phyloP scores from a whole-genome alignment of 352 stramenopile species.

The Pythium sukuiense region DNA sequence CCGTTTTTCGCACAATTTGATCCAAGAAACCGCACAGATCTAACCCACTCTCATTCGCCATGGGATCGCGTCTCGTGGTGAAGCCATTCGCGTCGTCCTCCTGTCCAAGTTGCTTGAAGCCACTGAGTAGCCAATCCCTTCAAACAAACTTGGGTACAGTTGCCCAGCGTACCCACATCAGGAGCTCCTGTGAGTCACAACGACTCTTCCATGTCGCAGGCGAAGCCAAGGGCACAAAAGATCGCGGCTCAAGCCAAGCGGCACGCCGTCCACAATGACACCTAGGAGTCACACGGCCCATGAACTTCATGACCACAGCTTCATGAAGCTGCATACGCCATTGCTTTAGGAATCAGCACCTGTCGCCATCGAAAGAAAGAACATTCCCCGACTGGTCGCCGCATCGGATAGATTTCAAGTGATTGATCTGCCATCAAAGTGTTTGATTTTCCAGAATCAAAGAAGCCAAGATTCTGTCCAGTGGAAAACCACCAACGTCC shows the following conservation, averaged over 20 bases:
- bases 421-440: not conserved
- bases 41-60: too few relatives aligned
- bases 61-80: too few relatives aligned
- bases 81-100: too few relatives aligned
- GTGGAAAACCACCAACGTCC: not conserved
- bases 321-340: not conserved
- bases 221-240: too few relatives aligned
- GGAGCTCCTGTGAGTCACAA: not conserved
- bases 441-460: not conserved
- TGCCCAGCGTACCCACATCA: not conserved
- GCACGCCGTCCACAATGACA: too few relatives aligned
- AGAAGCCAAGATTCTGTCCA: not conserved
- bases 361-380: not conserved
- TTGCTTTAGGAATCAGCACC: not conserved
- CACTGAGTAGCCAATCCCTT: too few relatives aligned
- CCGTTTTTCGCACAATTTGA: too few relatives aligned
- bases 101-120: too few relatives aligned
- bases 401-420: not conserved
- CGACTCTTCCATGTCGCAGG: not conserved
- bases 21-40: too few relatives aligned
- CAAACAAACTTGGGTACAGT: not conserved
- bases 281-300: too few relatives aligned
- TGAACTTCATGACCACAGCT: too few relatives aligned
- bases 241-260: too few relatives aligned
- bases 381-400: not conserved